phyloP scores from a whole-genome alignment of 2,329 filamentous ascomycete genomes.

The Epichloe brachyelytri region DNA sequence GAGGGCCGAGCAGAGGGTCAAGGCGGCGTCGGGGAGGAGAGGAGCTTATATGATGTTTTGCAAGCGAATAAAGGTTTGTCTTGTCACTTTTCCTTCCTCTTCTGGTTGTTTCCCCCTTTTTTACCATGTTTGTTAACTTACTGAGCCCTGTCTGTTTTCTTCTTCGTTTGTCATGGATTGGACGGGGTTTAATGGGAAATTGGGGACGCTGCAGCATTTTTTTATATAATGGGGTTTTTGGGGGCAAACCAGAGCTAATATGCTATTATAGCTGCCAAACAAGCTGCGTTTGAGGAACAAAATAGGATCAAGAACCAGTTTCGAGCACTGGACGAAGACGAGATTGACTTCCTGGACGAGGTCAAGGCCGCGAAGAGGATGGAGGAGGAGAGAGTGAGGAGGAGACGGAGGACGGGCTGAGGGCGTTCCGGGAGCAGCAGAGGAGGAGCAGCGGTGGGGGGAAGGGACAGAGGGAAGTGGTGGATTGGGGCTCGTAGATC shows the following conservation, averaged over 20 bases:
- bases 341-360: conserved; percentile 60
- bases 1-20: conserved; percentile 36
- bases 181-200: too few relatives aligned
- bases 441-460: conserved; percentile 20
- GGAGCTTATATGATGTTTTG: conserved; percentile 59
- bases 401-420: conserved; percentile 46
- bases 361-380: conserved; percentile 34
- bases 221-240: not conserved
- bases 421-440: conserved; percentile 41
- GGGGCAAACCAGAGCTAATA: too few relatives aligned
- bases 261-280: conserved; percentile 50
- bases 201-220: not conserved
- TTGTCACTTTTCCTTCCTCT: not conserved
- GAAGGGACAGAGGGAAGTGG: conserved; percentile 23
- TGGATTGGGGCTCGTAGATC: conserved; percentile 15
- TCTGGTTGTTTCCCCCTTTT: not conserved
- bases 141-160: not conserved
- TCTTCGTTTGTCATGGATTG: not conserved
- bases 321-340: conserved; percentile 63
- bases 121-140: too few relatives aligned
- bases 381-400: conserved; percentile 40
- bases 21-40: conserved; percentile 34
- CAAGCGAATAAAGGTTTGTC: conserved; percentile 68
- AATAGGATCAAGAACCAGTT: conserved; percentile 64
- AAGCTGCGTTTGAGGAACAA: conserved; percentile 69